phyloP scores from a whole-genome alignment of 805 yeast genomes.

The Saccharomycopsis sp. region DNA sequence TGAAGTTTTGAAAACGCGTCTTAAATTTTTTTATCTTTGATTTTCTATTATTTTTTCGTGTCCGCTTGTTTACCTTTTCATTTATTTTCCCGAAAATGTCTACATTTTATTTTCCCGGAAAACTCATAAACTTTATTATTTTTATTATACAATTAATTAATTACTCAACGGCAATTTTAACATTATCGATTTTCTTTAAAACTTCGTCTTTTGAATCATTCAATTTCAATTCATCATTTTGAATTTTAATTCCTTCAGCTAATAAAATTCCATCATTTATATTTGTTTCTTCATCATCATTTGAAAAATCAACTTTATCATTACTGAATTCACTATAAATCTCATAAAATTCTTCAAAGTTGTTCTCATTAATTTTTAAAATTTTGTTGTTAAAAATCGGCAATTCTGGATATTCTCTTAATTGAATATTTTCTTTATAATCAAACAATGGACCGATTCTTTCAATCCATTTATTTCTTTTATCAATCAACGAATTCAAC shows the following conservation, averaged over 20 bases:
- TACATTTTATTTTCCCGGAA: no score
- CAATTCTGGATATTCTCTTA: conserved; percentile 61
- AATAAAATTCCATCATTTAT: conserved; percentile 18
- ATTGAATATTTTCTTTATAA: conserved; percentile 41
- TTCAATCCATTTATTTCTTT: conserved; percentile 78
- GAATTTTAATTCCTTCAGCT: conserved; percentile 14
- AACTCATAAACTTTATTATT: no score
- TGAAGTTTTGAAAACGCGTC: no score
- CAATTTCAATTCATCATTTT: conserved; percentile 13
- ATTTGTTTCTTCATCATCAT: conserved; percentile 22
- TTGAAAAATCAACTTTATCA: conserved; percentile 24
- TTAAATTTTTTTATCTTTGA: no score
- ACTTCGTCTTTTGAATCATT: no score
- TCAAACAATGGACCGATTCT: conserved; percentile 82
- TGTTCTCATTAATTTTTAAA: conserved; percentile 13
- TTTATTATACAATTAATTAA: no score
- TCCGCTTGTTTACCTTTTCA: no score
- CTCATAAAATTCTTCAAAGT: conserved; percentile 17
- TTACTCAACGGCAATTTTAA: no score
- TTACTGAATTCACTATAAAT: conserved; percentile 15
- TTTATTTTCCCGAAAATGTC: no score
- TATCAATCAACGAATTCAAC: conserved; percentile 68
- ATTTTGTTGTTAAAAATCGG: conserved; percentile 38
- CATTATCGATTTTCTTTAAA: no score
- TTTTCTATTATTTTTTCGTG: no score